Evolutionary conservation across 2,329 filamentous ascomycete genomes (phyloP), one percentile per base, ranked within the genome.

Genomic region (Didymella arachidicola): DNA sequence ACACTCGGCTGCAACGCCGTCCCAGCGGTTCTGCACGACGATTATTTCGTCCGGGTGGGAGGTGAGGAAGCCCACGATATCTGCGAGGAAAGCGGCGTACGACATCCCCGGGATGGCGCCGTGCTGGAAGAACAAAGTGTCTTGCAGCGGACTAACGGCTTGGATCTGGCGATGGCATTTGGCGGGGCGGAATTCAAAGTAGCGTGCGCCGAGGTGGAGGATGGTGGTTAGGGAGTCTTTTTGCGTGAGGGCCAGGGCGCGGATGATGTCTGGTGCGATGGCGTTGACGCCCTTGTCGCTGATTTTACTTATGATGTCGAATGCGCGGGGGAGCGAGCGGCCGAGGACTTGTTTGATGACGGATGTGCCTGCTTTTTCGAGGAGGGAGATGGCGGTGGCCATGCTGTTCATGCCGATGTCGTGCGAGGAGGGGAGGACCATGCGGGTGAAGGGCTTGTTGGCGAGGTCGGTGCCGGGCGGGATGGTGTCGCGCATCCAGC

Each of bases 381-480:
- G 72, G 1, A 84, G 70, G 0, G 74, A 72, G 26, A 76, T 64
- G 25, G 75, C 72, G 47, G 71, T 80, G 8, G 77, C 65, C 80
- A 83, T 80, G 67, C 73, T 81, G 69, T 84, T 84, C 82, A 84
- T 84, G 26, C 82, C 82, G 14, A 80, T 77, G 60, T 84, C 82
- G 66, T 84, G 82, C 0, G 79, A 72, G 1, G 78, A 74, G 0
- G 82, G 79, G 1, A 84, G 74, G 1, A 83, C 80, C 53, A 83
- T 72, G 10, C 71, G 74, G 10, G 70, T 63, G 65, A 83, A 82
- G 0, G 78, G 77, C 27, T 77, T 75, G 18, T 75, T 69, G 19
- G 79, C 78, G 7, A 74, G 72, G 0, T 73, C 67, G 0, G 78
- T 79, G 1, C 74, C 76, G 2, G 69, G 71, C 0, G 81, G 79